Base-by-base conservation (phyloP, 805 yeast genomes). In the Cyberlindnera veronae region DNA sequence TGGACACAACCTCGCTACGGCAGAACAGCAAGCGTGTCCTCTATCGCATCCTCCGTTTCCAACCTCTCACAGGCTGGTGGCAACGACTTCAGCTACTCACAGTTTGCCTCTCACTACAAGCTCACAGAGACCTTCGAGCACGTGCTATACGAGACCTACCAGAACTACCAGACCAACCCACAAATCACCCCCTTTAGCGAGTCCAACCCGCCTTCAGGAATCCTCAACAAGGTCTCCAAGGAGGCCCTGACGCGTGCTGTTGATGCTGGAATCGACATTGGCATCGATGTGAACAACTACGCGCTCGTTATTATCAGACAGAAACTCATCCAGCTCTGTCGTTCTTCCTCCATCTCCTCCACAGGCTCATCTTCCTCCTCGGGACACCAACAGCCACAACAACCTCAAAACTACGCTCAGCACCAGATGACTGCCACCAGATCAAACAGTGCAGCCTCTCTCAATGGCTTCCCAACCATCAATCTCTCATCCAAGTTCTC, bases 171-270 rank as follows among this genome's bases (percentile, higher is more conserved):
- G 13, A 67, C 67, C 34, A 77, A 72, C 50, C 88, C 89, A 6
- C 74, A 77, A 24, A 66, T 71, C 7, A 81, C 90, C 0, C 90
- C 90, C 0, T 82, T 82, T 54, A 80, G 80, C 47, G 72, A 76
- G 14, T 57, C 67, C 30, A 73, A 74, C 51, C 89, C 88, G 7
- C 88, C 89, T 0, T 70, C 81, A 1, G 88, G 88, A 1, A 70
- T 82, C 4, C 67, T 80, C 16, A 77, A 78, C 30, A 68, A 69
- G 38, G 81, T 80, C 0, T 74, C 85, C 6, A 79, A 77, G 50
- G 69, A 74, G 31, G 71, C 82, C 20, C 61, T 76, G 22, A 64
- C 66, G 42, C 44, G 49, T 34, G 68, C 73, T 0, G 51, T 59
- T 22, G 53, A 43, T 5, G 46, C 45, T 6, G 60, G 57, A 5